Percentiles rank a stretch among this genome's conserved stretches.
Evolutionary conservation across 2,329 filamentous ascomycete genomes (phyloP).

Genomic region (Pseudogymnoascus verrucosus): DNA sequence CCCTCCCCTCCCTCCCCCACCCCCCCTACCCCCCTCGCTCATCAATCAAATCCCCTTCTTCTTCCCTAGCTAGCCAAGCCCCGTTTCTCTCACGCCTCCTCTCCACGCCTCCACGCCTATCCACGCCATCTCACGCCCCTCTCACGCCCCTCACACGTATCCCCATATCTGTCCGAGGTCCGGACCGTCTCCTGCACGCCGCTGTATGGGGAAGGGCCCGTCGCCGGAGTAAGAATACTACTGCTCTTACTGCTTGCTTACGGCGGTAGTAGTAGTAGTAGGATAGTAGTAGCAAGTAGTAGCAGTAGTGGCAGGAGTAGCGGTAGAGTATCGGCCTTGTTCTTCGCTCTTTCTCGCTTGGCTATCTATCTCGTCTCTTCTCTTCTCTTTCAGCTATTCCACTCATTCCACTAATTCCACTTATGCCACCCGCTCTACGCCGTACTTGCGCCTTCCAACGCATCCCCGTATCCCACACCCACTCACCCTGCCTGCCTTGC

Average conservation of each 20-base stretch:
- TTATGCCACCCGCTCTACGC: background rate
- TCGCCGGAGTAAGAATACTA: background rate
- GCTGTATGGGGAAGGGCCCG: background rate
- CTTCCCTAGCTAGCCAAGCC: background rate
- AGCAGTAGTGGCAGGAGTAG: background rate
- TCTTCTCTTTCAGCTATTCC: background rate
- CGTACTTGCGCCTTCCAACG: background rate
- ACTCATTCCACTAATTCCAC: conserved; percentile 1
- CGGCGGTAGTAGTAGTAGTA: too few relatives aligned
- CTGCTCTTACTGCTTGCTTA: background rate
- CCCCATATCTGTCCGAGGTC: background rate
- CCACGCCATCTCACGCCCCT: background rate
- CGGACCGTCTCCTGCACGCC: background rate
- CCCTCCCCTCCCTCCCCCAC: background rate
- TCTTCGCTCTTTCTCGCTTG: background rate
- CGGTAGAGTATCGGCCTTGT: background rate
- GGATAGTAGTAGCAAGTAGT: background rate
- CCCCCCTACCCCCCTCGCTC: background rate
- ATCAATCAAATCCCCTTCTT: background rate
- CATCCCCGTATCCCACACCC: background rate
- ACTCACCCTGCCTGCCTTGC: background rate
- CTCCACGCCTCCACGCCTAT: background rate
- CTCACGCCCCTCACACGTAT: background rate
- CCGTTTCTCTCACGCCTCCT: background rate
- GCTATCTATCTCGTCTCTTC: background rate